A percentile compares a stretch with the other conserved stretches of the same genome.
Conservation (phyloP, 108 stramenopile genomes). For the Cyclotella atomus region DNA sequence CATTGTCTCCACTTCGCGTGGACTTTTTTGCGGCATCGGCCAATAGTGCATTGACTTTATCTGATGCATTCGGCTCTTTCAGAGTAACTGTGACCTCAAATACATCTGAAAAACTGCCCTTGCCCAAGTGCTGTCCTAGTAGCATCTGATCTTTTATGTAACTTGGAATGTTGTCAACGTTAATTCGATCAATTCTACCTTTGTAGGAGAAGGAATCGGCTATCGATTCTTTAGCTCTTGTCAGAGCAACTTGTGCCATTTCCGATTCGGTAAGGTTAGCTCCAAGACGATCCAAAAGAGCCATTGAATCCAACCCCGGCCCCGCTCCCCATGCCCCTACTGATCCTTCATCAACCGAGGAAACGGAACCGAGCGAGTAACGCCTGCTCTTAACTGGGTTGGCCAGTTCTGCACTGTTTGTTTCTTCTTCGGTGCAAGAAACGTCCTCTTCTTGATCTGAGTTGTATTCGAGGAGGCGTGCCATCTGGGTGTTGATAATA, state of each 20-base stretch:
- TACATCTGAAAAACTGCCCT: conserved; percentile 31
- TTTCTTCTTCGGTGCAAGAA: not conserved
- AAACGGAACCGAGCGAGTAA: not conserved
- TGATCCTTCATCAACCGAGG: not conserved
- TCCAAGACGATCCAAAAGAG: not conserved
- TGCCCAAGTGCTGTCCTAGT: conserved; percentile 38
- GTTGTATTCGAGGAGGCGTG: not conserved
- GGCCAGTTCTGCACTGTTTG: not conserved
- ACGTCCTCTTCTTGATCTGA: not conserved
- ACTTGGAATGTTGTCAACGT: conserved; percentile 7
- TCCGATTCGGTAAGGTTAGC: not conserved
- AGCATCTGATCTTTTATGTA: conserved; percentile 19
- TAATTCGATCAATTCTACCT: not conserved
- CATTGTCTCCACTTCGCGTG: not conserved
- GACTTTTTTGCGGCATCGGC: not conserved
- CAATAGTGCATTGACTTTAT: not conserved
- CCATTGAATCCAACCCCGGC: not conserved
- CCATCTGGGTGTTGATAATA: too few relatives aligned
- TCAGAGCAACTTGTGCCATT: not conserved
- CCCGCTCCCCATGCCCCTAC: not conserved
- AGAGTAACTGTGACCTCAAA: conserved; percentile 22
- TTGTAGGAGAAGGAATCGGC: not conserved
- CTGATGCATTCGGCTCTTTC: not conserved
- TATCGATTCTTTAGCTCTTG: not conserved
- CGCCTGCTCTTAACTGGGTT: not conserved